Percentiles rank a stretch among this genome's conserved stretches.
phyloP scores from a whole-genome alignment of 2,329 filamentous ascomycete genomes.

The Stylonectria norvegica region DNA sequence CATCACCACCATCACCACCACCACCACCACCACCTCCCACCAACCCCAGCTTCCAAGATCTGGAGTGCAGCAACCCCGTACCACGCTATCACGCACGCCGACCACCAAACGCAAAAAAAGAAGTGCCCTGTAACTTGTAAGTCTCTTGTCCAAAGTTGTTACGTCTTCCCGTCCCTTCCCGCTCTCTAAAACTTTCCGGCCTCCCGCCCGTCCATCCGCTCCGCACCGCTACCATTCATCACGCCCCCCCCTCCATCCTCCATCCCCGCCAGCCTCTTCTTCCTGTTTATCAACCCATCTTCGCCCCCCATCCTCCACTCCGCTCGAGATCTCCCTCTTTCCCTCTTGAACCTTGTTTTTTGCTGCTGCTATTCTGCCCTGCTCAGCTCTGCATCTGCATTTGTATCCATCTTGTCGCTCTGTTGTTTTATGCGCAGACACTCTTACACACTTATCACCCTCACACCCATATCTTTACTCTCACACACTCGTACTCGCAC shows the following conservation, averaged over 20 bases:
- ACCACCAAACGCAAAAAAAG: conserved; percentile 12
- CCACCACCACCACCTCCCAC: conserved; percentile 9
- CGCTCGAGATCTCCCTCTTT: conserved; percentile 2
- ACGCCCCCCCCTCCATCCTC: conserved; percentile 14
- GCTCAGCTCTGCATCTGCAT: no score
- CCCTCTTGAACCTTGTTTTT: no score
- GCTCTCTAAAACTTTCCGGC: conserved; percentile 22
- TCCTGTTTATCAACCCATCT: conserved; percentile 12
- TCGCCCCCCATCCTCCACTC: conserved; percentile 4
- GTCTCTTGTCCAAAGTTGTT: conserved; percentile 6
- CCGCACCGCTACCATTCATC: conserved; percentile 6
- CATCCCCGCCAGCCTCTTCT: conserved; percentile 2
- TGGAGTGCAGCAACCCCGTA: conserved; percentile 14
- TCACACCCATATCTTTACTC: no score
- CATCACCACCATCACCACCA: conserved; percentile 7
- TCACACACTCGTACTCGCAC: no score
- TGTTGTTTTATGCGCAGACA: no score
- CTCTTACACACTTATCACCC: no score
- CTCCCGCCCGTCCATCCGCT: conserved; percentile 19
- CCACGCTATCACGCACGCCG: no score
- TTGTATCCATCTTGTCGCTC: no score
- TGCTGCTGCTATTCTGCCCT: no score
- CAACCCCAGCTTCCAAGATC: conserved; percentile 4
- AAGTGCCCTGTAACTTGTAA: conserved; percentile 7
- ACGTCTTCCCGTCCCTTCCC: conserved; percentile 26